Evolutionary conservation across 768 basidiomycete genomes (phyloP).

Genomic region (Lyophyllum shimeji): DNA sequence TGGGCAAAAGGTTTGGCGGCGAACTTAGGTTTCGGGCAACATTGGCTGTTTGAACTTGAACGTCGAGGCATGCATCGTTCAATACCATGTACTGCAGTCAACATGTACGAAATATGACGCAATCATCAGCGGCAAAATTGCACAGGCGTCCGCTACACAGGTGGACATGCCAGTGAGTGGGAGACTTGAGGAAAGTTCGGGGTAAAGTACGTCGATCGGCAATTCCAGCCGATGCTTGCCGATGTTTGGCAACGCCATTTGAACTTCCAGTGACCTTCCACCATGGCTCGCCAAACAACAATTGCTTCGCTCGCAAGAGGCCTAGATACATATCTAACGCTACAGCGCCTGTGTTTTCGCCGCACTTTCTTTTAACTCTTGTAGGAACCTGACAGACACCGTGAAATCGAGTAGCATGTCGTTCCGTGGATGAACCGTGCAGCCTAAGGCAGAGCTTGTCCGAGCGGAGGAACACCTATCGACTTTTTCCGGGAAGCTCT

Average conservation of each 20-base stretch:
- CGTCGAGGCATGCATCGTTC: neutral
- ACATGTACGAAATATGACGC: too few relatives aligned
- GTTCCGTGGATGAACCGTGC: neutral
- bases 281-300: neutral
- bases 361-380: neutral
- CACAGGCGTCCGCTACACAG: too few relatives aligned
- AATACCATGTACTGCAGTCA: too few relatives aligned
- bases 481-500: conserved; percentile 1
- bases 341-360: neutral
- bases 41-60: too few relatives aligned
- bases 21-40: neutral
- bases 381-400: neutral
- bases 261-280: neutral
- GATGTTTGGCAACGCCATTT: neutral
- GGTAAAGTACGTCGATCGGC: too few relatives aligned
- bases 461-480: neutral
- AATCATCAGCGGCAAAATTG: too few relatives aligned
- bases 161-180: too few relatives aligned
- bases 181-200: too few relatives aligned
- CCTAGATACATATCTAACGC: too few relatives aligned
- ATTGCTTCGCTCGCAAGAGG: neutral
- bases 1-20: neutral
- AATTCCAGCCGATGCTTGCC: neutral
- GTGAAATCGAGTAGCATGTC: neutral
- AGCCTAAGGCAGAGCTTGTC: neutral